Evolutionary conservation across 2,329 filamentous ascomycete genomes (phyloP).

Genomic region (Paraconiothyrium brasiliense): DNA sequence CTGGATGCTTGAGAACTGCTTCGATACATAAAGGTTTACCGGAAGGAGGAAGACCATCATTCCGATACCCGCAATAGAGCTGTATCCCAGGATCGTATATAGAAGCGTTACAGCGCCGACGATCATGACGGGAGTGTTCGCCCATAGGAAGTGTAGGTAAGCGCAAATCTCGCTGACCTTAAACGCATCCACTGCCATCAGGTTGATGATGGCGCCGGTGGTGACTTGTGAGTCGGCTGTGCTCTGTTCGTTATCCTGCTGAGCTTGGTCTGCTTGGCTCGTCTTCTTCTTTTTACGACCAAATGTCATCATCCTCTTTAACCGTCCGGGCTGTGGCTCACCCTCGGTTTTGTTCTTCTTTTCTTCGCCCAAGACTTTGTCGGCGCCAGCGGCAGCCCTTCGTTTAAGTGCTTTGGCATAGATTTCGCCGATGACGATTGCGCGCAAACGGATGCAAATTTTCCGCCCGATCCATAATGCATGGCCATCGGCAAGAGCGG

Average conservation of each 20-base stretch:
- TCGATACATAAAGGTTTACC: slow-evolving; percentile 87
- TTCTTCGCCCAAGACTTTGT: slow-evolving; percentile 73
- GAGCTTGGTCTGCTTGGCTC: slow-evolving; percentile 51
- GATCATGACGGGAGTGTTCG: slow-evolving; percentile 88
- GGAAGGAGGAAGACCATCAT: slow-evolving; percentile 91
- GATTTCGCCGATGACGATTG: slow-evolving; percentile 96
- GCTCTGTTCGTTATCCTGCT: slow-evolving; percentile 38
- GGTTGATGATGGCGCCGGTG: slow-evolving; percentile 96
- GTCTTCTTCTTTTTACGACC: slow-evolving; percentile 66
- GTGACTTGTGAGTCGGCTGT: slow-evolving; percentile 79
- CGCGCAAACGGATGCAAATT: slow-evolving; percentile 90
- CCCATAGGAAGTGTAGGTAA: slow-evolving; percentile 96
- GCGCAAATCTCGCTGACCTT: slow-evolving; percentile 95
- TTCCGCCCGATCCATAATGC: slow-evolving; percentile 93
- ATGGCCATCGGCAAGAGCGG: slow-evolving; percentile 84
- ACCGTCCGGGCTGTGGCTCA: slow-evolving; percentile 51
- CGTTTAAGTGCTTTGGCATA: slow-evolving; percentile 94
- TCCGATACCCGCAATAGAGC: slow-evolving; percentile 90
- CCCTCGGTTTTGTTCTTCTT: slow-evolving; percentile 55
- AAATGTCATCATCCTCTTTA: slow-evolving; percentile 62
- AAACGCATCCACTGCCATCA: slow-evolving; percentile 99
- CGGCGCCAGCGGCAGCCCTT: slow-evolving; percentile 80
- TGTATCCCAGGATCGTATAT: slow-evolving; percentile 89
- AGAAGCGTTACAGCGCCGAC: slow-evolving; percentile 81
- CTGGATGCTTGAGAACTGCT: slow-evolving; percentile 84